These are phyloP conservation scores for Colletotrichum sp. DNA, from an alignment of 2,329 filamentous ascomycete genomes.

Conservation along the genomic window DNA sequence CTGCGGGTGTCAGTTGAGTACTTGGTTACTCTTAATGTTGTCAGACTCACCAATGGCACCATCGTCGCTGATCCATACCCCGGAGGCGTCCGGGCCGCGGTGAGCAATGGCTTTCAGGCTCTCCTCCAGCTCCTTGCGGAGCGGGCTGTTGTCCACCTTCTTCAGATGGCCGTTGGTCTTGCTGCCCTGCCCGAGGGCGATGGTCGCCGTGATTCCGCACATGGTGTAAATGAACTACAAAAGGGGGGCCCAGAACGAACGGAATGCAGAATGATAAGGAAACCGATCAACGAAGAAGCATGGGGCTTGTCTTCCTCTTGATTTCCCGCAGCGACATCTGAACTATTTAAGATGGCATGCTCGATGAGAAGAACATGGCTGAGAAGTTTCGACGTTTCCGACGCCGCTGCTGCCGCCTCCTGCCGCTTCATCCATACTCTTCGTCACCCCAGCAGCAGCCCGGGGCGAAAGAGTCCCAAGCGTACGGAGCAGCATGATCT, in stretches of 20 bases:
- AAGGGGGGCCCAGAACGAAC: neutral
- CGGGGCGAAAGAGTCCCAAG: neutral
- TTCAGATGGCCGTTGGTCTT: neutral
- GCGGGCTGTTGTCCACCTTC: neutral
- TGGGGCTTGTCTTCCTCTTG: neutral
- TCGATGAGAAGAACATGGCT: neutral
- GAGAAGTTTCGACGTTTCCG: neutral
- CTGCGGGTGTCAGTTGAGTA: neutral
- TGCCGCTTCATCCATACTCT: neutral
- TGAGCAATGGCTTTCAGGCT: conserved; percentile 31
- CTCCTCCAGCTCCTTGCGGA: conserved; percentile 23
- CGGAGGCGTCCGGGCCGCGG: conserved; percentile 34
- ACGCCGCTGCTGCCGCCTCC: neutral
- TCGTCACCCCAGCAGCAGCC: neutral
- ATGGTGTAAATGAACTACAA: neutral
- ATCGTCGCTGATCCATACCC: conserved; percentile 31
- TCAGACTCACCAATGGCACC: neutral
- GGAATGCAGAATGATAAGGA: neutral
- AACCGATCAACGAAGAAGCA: neutral
- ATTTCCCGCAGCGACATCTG: neutral
- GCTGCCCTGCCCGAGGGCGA: conserved; percentile 3
- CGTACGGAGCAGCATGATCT: neutral
- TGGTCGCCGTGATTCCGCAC: conserved; percentile 15
- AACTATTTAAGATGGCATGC: neutral
- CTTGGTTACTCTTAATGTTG: neutral